Evolutionary conservation across 257 asterid species (phyloP).

Genomic region (Orobanche coerulescens): DNA sequence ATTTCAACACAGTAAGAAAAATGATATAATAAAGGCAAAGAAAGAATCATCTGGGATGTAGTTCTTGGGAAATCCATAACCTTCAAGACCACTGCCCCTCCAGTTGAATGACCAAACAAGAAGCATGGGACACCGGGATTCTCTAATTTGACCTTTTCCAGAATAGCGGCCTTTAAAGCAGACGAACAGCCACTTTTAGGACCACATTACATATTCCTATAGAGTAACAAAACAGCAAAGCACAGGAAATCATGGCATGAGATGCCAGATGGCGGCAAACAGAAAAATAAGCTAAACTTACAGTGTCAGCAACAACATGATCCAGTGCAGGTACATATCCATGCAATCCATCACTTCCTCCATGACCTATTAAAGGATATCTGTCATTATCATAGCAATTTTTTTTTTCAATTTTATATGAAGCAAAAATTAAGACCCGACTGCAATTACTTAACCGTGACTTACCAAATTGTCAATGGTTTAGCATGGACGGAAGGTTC

Average conservation of each 20-base stretch:
- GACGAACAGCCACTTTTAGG: slow-evolving; percentile 12
- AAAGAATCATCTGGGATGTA: no score
- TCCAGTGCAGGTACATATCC: slow-evolving; percentile 99
- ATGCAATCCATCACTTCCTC: slow-evolving; percentile 99
- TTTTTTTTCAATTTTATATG: not conserved
- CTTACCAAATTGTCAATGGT: not conserved
- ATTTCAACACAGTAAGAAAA: slow-evolving; percentile 13
- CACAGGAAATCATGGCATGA: not conserved
- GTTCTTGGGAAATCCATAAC: no score
- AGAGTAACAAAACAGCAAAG: not conserved
- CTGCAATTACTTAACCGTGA: not conserved
- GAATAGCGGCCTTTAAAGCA: slow-evolving; percentile 53
- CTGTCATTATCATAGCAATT: not conserved
- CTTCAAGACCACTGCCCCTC: slow-evolving; percentile 96
- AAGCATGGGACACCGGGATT: slow-evolving; percentile 84
- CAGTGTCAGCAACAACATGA: slow-evolving; percentile 95
- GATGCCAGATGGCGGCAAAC: not conserved
- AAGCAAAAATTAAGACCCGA: not conserved
- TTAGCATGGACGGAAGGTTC: not conserved
- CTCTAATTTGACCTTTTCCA: slow-evolving; percentile 65
- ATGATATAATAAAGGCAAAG: not conserved
- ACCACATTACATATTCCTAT: slow-evolving; percentile 2
- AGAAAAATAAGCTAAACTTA: slow-evolving; percentile 32
- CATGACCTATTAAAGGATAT: slow-evolving; percentile 63
- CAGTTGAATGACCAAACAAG: slow-evolving; percentile 96